These are phyloP conservation scores for Mallotus nudiflorus DNA, from an alignment of 345 rosid genomes.

Conservation along the genomic window DNA sequence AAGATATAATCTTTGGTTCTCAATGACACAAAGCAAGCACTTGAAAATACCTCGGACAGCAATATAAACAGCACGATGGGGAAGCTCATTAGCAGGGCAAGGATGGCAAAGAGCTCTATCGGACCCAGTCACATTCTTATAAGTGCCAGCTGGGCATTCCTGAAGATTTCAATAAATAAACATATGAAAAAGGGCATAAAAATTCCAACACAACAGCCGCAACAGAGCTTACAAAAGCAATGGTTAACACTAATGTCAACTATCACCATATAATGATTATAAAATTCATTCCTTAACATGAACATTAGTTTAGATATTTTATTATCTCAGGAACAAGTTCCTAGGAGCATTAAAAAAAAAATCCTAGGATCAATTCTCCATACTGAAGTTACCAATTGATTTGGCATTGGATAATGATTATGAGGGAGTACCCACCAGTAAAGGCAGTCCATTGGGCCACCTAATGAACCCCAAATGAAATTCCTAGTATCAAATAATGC, in stretches of 20 bases:
- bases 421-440: not conserved
- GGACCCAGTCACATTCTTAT: slow-evolving; percentile 85
- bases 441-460: not conserved
- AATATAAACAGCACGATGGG: slow-evolving; percentile 75
- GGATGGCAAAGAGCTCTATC: slow-evolving; percentile 71
- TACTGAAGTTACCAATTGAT: not conserved
- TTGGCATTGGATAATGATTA: no score
- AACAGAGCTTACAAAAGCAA: not conserved
- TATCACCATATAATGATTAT: not conserved
- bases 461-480: not conserved
- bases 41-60: slow-evolving; percentile 69
- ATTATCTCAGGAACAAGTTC: not conserved
- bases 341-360: not conserved
- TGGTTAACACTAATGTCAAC: not conserved
- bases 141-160: slow-evolving; percentile 98
- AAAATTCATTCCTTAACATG: not conserved
- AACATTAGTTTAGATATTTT: not conserved
- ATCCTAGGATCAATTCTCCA: not conserved
- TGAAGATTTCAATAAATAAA: slow-evolving; percentile 33
- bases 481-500: no score
- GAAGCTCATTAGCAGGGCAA: slow-evolving; percentile 82
- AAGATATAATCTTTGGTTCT: not conserved
- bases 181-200: slow-evolving; percentile 6
- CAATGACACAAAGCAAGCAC: not conserved
- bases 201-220: not conserved